These are phyloP conservation scores for Exophiala bonariae DNA, from an alignment of 2,329 filamentous ascomycete genomes.

Conservation along the genomic window DNA sequence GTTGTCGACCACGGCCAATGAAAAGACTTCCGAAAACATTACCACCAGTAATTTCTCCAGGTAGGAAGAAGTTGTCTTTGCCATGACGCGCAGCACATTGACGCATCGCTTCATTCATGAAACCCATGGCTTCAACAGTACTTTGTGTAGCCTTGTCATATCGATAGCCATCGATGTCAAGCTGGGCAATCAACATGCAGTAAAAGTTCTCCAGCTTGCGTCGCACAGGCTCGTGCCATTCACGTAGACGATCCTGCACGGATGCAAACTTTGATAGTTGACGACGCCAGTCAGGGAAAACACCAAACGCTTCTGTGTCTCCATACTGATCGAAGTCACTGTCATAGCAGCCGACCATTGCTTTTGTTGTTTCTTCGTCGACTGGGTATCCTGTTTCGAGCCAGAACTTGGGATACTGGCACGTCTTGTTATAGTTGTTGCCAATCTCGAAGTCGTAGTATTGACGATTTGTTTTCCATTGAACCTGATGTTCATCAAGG, in stretches of 20 bases:
- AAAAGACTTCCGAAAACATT: constrained; percentile 63
- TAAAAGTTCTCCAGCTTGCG: constrained; percentile 61
- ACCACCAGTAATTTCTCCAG: constrained; percentile 64
- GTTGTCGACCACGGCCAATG: constrained; percentile 62
- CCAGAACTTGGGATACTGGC: constrained; percentile 63
- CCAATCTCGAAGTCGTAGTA: constrained; percentile 61
- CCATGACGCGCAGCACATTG: constrained; percentile 57
- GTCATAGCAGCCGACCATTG: constrained; percentile 58
- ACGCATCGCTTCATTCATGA: constrained; percentile 58
- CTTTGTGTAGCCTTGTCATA: constrained; percentile 68
- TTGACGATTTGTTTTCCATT: constrained; percentile 55
- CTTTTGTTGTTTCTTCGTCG: constrained; percentile 45
- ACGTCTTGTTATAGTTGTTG: constrained; percentile 55
- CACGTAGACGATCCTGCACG: constrained; percentile 66
- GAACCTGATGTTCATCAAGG: constrained; percentile 56
- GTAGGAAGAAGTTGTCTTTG: constrained; percentile 65
- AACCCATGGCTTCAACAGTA: constrained; percentile 61
- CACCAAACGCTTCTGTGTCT: constrained; percentile 63
- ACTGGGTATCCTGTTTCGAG: constrained; percentile 57
- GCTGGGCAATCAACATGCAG: constrained; percentile 61
- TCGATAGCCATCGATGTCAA: constrained; percentile 68
- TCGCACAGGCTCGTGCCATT: constrained; percentile 61
- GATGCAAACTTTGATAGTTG: constrained; percentile 67
- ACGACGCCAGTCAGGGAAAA: constrained; percentile 63
- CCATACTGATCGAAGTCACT: constrained; percentile 68